Evolutionary conservation across 768 basidiomycete genomes (phyloP).

Genomic region (Trametes coccinea): DNA sequence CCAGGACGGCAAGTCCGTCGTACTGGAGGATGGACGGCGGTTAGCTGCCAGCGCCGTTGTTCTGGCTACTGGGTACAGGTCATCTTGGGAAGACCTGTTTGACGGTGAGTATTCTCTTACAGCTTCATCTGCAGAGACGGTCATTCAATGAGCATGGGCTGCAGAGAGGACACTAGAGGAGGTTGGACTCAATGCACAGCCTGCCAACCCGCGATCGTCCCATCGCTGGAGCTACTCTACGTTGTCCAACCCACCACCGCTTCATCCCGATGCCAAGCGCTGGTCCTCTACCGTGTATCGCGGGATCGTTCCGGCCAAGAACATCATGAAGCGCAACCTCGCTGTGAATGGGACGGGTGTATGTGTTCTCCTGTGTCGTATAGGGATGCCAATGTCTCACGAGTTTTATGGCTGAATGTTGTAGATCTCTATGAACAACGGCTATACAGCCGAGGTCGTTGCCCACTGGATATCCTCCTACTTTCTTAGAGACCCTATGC

Average conservation of each 20-base stretch:
- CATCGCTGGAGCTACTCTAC: slow-evolving; percentile 34
- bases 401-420: too few species aligned
- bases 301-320: slow-evolving; percentile 62
- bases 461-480: slow-evolving; percentile 70
- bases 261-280: slow-evolving; percentile 34
- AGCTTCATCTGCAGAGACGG: too few species aligned
- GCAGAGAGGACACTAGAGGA: slow-evolving; percentile 32
- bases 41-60: slow-evolving; percentile 51
- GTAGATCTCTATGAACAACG: slow-evolving; percentile 56
- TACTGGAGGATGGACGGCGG: slow-evolving; percentile 36
- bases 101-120: slow-evolving; percentile 31
- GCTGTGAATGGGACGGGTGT: slow-evolving; percentile 66
- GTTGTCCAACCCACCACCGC: slow-evolving; percentile 11
- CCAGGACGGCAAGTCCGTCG: slow-evolving; percentile 27
- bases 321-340: slow-evolving; percentile 55
- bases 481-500: slow-evolving; percentile 54
- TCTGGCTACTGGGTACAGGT: slow-evolving; percentile 58
- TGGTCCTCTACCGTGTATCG: slow-evolving; percentile 56
- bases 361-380: slow-evolving; percentile 19
- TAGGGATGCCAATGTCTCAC: not conserved
- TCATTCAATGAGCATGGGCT: too few species aligned
- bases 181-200: slow-evolving; percentile 49
- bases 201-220: slow-evolving; percentile 2
- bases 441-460: slow-evolving; percentile 53
- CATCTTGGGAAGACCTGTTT: slow-evolving; percentile 53